These are phyloP conservation scores for Boletus rex-veris DNA, from an alignment of 768 basidiomycete species.

Conservation along the genomic window DNA sequence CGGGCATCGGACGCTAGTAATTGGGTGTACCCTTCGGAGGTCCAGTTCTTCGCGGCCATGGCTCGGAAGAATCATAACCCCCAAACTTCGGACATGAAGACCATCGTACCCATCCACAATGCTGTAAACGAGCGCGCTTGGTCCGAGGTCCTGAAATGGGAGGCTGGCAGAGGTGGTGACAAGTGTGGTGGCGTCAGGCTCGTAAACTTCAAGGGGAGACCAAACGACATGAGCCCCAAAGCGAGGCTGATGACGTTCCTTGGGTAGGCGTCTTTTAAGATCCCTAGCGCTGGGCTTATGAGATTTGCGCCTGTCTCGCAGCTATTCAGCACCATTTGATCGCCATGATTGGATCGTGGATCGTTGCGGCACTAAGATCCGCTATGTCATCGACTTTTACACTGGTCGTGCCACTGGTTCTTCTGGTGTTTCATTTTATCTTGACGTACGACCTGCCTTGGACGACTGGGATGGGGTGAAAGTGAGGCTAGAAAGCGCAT, in stretches of 20 bases:
- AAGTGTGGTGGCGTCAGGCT: slow-evolving; percentile 78
- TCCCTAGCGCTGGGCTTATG: neutral
- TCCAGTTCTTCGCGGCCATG: slow-evolving; percentile 99
- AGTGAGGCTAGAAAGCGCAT: slow-evolving; percentile 68
- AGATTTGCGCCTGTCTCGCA: slow-evolving; percentile 30
- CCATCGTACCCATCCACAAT: slow-evolving; percentile 97
- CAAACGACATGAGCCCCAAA: slow-evolving; percentile 73
- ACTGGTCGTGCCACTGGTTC: slow-evolving; percentile 60
- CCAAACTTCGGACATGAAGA: slow-evolving; percentile 83
- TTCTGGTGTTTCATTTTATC: slow-evolving; percentile 75
- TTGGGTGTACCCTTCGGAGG: slow-evolving; percentile 98
- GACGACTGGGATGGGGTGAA: slow-evolving; percentile 93
- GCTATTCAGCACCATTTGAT: slow-evolving; percentile 93
- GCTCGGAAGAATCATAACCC: slow-evolving; percentile 91
- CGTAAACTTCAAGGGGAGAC: slow-evolving; percentile 88
- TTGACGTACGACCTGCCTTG: slow-evolving; percentile 91
- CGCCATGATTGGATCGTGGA: slow-evolving; percentile 97
- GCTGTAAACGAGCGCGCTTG: slow-evolving; percentile 96
- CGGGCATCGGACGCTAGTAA: slow-evolving; percentile 55
- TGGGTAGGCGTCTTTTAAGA: slow-evolving; percentile 56
- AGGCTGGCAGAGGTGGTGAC: slow-evolving; percentile 74
- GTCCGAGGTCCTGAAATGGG: slow-evolving; percentile 81
- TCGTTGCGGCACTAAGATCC: slow-evolving; percentile 81
- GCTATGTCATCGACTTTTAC: slow-evolving; percentile 99
- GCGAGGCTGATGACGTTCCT: slow-evolving; percentile 79